phyloP scores from a whole-genome alignment of 306 rosid genomes.

The Ormosia emarginata region DNA sequence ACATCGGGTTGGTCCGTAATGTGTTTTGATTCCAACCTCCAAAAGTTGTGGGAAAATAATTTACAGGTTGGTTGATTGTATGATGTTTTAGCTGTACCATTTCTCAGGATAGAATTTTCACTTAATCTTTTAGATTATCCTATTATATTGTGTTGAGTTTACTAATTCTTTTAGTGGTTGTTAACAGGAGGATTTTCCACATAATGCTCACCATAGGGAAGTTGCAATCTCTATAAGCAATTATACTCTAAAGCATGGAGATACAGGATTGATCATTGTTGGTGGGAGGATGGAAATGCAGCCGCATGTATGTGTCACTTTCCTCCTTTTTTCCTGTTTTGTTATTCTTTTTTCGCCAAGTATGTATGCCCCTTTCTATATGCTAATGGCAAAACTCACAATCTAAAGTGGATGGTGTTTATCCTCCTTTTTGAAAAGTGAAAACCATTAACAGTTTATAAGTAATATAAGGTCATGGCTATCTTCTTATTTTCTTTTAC shows the following conservation, averaged over 20 bases:
- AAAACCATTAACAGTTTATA: neutral
- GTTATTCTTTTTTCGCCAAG: neutral
- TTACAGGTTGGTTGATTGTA: slow-evolving; percentile 64
- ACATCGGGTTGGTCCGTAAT: slow-evolving; percentile 96
- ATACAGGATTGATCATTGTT: slow-evolving; percentile 85
- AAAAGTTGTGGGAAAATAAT: slow-evolving; percentile 86
- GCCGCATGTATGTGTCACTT: slow-evolving; percentile 67
- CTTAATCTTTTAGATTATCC: neutral
- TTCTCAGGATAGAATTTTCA: neutral
- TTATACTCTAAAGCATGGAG: slow-evolving; percentile 92
- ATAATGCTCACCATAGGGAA: slow-evolving; percentile 94
- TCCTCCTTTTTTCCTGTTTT: slow-evolving; percentile 3
- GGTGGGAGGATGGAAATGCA: slow-evolving; percentile 99
- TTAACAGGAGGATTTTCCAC: slow-evolving; percentile 90
- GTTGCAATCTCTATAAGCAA: slow-evolving; percentile 79
- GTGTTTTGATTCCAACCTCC: slow-evolving; percentile 96
- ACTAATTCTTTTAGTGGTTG: slow-evolving; percentile 17
- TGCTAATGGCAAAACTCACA: slow-evolving; percentile 1
- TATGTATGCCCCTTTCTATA: neutral
- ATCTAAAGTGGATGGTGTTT: neutral
- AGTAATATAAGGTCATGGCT: neutral
- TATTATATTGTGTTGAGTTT: neutral
- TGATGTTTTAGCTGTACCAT: slow-evolving; percentile 1
- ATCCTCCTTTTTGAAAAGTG: neutral
- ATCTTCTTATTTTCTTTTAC: neutral